Percentiles rank a stretch among this genome's conserved stretches.
These are phyloP conservation scores for Leccinum uliginosum DNA, from an alignment of 768 basidiomycete genomes.

Conservation along the genomic window DNA sequence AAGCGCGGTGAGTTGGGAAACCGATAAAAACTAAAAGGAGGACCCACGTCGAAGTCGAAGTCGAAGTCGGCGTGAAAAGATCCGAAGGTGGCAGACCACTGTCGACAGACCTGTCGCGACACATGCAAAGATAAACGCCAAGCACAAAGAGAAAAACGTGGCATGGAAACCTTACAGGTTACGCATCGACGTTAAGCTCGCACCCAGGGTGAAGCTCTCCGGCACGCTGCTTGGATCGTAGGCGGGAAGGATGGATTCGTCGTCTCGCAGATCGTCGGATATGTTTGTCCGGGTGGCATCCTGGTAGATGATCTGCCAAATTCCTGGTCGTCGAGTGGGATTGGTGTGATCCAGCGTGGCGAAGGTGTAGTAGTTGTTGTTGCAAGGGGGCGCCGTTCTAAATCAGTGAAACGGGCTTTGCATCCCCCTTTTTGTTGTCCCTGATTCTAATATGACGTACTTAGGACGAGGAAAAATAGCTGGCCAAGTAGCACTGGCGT, in stretches of 20 bases:
- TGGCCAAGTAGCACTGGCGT: not conserved
- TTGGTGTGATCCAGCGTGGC: conserved; percentile 13
- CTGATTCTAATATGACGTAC: not conserved
- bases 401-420: not conserved
- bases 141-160: not conserved
- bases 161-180: conserved; percentile 2
- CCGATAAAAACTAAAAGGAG: conserved; percentile 1
- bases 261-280: not conserved
- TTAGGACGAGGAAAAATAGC: not conserved
- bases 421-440: not conserved
- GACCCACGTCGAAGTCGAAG: conserved; percentile 8
- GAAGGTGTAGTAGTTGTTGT: not conserved
- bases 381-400: not conserved
- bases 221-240: conserved; percentile 15
- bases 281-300: conserved; percentile 6
- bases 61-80: not conserved
- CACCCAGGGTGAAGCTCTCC: not conserved
- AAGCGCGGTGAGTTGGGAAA: conserved; percentile 8
- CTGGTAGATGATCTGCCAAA: conserved; percentile 23
- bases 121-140: not conserved
- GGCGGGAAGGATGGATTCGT: conserved; percentile 18
- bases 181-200: not conserved
- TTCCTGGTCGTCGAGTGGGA: conserved; percentile 9
- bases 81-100: conserved; percentile 9
- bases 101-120: conserved; percentile 4